Percentiles rank a stretch among this genome's conserved stretches.
phyloP scores from a whole-genome alignment of 495 filamentous ascomycete genomes.

The Penicillium flavigenum region DNA sequence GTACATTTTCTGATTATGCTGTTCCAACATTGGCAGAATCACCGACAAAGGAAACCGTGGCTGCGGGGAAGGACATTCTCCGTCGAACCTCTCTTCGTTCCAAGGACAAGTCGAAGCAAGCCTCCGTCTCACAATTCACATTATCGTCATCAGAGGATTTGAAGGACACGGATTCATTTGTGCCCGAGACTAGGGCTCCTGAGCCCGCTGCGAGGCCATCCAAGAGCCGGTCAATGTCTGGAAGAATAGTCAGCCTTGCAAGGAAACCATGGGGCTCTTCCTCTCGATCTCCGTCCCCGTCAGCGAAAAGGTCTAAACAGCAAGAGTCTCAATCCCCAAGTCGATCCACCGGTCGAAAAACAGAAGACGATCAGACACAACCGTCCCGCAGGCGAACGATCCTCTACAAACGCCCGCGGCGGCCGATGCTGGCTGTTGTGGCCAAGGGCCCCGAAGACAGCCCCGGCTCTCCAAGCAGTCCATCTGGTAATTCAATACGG shows the following conservation, averaged over 20 bases:
- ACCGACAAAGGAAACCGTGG: slow-evolving; percentile 45
- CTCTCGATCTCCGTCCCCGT: slow-evolving; percentile 62
- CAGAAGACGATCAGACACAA: slow-evolving; percentile 26
- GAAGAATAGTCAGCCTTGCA: slow-evolving; percentile 64
- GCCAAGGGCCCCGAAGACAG: slow-evolving; percentile 47
- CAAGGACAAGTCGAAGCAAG: slow-evolving; percentile 34
- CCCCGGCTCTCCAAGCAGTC: slow-evolving; percentile 44
- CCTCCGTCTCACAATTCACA: slow-evolving; percentile 40
- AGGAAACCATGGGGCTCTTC: slow-evolving; percentile 67
- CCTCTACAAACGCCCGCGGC: slow-evolving; percentile 46
- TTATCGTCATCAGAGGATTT: slow-evolving; percentile 39
- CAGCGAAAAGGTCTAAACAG: slow-evolving; percentile 39
- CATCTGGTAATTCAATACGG: slow-evolving; percentile 53
- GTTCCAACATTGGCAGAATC: slow-evolving; percentile 36
- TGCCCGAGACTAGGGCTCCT: slow-evolving; percentile 38
- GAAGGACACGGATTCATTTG: slow-evolving; percentile 26
- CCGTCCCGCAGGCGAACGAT: slow-evolving; percentile 41
- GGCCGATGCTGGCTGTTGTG: slow-evolving; percentile 53
- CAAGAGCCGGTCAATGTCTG: slow-evolving; percentile 55
- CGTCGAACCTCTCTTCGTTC: slow-evolving; percentile 45
- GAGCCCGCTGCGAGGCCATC: slow-evolving; percentile 45
- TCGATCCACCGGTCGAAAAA: slow-evolving; percentile 18
- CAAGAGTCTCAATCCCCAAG: slow-evolving; percentile 41
- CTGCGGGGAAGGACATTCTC: slow-evolving; percentile 48
- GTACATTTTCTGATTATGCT: slow-evolving; percentile 46